Percentiles rank a stretch among this genome's conserved stretches.
phyloP scores from a whole-genome alignment of 1,284 basidiomycete species.

The Cutaneotrichosporon daszewskae region DNA sequence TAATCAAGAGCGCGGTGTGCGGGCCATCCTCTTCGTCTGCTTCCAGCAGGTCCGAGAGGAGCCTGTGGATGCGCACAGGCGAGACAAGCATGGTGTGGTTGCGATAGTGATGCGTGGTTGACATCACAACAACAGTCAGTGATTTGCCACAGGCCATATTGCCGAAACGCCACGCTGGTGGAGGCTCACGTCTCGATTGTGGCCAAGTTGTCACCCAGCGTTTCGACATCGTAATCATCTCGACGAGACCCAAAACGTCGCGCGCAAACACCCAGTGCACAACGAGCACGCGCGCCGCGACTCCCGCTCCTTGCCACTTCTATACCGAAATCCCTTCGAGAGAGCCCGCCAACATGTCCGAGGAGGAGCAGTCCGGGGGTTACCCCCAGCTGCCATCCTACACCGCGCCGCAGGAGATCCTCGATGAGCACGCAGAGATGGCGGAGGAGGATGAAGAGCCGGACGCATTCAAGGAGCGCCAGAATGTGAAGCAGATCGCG shows the following conservation, averaged over 20 bases:
- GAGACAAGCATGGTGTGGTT: slow-evolving; percentile 15
- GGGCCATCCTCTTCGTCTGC: slow-evolving; percentile 14
- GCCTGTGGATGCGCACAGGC: slow-evolving; percentile 10
- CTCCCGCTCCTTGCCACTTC: background rate
- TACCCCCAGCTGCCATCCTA: slow-evolving; percentile 68
- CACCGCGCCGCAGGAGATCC: slow-evolving; percentile 87
- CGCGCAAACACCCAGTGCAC: background rate
- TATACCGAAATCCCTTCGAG: background rate
- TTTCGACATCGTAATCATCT: background rate
- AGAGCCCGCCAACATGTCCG: slow-evolving; percentile 13
- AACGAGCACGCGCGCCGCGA: background rate
- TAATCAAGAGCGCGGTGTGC: slow-evolving; percentile 31
- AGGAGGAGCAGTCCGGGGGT: slow-evolving; percentile 10
- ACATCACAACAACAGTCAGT: background rate
- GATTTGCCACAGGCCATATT: slow-evolving; percentile 2
- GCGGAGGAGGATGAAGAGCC: slow-evolving; percentile 85
- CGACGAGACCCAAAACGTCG: background rate
- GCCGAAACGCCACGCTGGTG: slow-evolving; percentile 4
- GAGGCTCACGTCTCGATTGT: background rate
- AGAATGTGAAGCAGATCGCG: slow-evolving; percentile 87
- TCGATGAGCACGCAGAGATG: slow-evolving; percentile 88
- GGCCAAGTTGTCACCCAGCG: background rate
- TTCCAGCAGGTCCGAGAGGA: slow-evolving; percentile 11
- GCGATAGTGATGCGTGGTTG: background rate
- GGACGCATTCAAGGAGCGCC: slow-evolving; percentile 90